Conservation (phyloP, 1,284 basidiomycete species). For the Sporisorium reilianum region DNA sequence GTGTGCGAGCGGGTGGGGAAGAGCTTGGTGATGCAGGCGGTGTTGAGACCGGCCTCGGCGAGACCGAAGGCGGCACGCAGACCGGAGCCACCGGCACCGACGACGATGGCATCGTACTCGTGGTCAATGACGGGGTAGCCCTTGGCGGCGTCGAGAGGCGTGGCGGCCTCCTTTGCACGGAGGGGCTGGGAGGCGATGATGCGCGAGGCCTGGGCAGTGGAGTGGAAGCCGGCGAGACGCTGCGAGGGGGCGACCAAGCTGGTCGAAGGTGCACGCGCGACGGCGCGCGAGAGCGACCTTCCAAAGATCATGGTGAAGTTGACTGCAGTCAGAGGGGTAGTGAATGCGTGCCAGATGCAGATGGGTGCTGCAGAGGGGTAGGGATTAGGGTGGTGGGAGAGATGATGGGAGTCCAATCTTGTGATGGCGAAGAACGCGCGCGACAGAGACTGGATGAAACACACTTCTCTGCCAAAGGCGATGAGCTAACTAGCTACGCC, state of each 20-base stretch:
- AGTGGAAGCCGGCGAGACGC: constrained; percentile 59
- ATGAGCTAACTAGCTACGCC: too few species aligned
- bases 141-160: constrained; percentile 60
- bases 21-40: constrained; percentile 91
- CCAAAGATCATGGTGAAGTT: constrained; percentile 46
- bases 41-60: constrained; percentile 97
- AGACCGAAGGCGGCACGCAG: constrained; percentile 98
- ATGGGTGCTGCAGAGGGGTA: constrained; percentile 7
- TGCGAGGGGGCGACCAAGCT: constrained; percentile 46
- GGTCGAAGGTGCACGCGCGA: constrained; percentile 51
- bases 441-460: not conserved
- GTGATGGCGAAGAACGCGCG: not conserved
- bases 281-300: constrained; percentile 53
- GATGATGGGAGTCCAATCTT: not conserved
- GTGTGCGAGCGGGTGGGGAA: constrained; percentile 99
- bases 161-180: constrained; percentile 83
- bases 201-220: constrained; percentile 68
- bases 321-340: constrained; percentile 7
- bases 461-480: constrained; percentile 1
- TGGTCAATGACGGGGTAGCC: constrained; percentile 98
- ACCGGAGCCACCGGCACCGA: constrained; percentile 94
- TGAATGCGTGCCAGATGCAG: constrained; percentile 13
- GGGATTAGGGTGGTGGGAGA: not conserved
- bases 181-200: constrained; percentile 82
- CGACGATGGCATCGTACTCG: constrained; percentile 71